Percentiles rank a stretch among this genome's conserved stretches.
Conservation (phyloP, 108 stramenopile genomes). For the Nitzschia putrida region DNA sequence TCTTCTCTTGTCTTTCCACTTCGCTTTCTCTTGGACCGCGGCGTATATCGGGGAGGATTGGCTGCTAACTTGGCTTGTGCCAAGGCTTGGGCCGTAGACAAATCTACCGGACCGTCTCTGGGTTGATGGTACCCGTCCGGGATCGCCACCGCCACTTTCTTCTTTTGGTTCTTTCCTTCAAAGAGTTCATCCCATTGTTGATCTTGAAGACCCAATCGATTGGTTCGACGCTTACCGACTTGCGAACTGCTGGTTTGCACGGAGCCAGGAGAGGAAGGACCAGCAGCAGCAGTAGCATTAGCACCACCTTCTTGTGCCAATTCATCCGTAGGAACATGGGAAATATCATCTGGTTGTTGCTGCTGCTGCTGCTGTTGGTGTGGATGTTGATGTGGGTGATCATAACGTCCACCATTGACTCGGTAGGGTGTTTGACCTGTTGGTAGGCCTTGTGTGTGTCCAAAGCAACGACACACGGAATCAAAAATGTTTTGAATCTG, state of each 20-base stretch:
- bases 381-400: neutral
- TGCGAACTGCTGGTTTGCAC: slow-evolving; percentile 1
- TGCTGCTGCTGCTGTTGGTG: neutral
- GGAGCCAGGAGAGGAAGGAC: too few species aligned
- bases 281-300: neutral
- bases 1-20: slow-evolving; percentile 34
- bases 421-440: neutral
- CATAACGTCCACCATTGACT: neutral
- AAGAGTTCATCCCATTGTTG: slow-evolving; percentile 59
- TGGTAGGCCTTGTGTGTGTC: slow-evolving; percentile 11
- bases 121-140: neutral
- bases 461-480: slow-evolving; percentile 44
- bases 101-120: neutral
- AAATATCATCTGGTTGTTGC: neutral
- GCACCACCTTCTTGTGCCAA: neutral
- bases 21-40: slow-evolving; percentile 27
- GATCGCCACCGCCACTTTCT: neutral
- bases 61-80: slow-evolving; percentile 38
- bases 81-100: slow-evolving; percentile 28
- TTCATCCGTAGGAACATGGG: neutral
- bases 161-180: slow-evolving; percentile 12
- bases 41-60: slow-evolving; percentile 25
- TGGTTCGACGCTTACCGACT: slow-evolving; percentile 34
- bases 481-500: slow-evolving; percentile 41
- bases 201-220: slow-evolving; percentile 41